A percentile compares a stretch with the other conserved stretches of the same genome.
phyloP scores from a whole-genome alignment of 2,329 filamentous ascomycete genomes.

The Hymenotorrendiella dingleyae region DNA sequence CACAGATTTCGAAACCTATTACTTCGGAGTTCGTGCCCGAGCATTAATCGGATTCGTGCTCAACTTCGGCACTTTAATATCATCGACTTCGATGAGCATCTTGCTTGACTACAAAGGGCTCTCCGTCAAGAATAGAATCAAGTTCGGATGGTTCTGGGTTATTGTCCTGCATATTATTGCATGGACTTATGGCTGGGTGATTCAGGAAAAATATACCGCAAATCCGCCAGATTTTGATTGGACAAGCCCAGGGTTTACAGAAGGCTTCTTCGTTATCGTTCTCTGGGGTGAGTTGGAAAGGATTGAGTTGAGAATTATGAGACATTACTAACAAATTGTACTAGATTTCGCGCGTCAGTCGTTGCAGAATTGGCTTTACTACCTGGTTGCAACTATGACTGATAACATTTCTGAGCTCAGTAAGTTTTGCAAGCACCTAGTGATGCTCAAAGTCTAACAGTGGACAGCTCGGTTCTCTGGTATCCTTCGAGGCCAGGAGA shows the following conservation, averaged over 20 bases:
- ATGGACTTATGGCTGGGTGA: conserved; percentile 48
- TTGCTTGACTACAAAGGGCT: conserved; percentile 39
- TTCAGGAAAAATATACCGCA: conserved; percentile 48
- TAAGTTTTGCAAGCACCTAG: neutral
- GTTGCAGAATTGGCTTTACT: conserved; percentile 52
- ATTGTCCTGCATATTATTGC: conserved; percentile 48
- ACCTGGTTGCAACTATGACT: conserved; percentile 47
- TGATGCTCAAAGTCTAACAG: neutral
- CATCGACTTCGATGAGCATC: conserved; percentile 39
- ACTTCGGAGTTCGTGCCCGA: conserved; percentile 37
- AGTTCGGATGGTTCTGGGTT: conserved; percentile 43
- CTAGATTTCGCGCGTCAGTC: conserved; percentile 43
- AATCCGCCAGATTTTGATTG: conserved; percentile 59
- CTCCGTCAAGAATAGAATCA: conserved; percentile 29
- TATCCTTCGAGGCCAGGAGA: conserved; percentile 39
- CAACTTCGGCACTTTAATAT: conserved; percentile 36
- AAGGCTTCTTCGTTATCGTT: conserved; percentile 59
- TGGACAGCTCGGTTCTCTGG: conserved; percentile 32
- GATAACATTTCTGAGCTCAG: conserved; percentile 48
- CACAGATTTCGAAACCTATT: conserved; percentile 35
- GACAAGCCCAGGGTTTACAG: conserved; percentile 53
- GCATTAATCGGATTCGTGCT: conserved; percentile 40
- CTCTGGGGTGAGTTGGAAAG: conserved; percentile 39
- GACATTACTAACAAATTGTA: conserved; percentile 7
- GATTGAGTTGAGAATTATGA: neutral